Base-by-base conservation (phyloP, 306 rosid genomes). In the Malus domestica region DNA sequence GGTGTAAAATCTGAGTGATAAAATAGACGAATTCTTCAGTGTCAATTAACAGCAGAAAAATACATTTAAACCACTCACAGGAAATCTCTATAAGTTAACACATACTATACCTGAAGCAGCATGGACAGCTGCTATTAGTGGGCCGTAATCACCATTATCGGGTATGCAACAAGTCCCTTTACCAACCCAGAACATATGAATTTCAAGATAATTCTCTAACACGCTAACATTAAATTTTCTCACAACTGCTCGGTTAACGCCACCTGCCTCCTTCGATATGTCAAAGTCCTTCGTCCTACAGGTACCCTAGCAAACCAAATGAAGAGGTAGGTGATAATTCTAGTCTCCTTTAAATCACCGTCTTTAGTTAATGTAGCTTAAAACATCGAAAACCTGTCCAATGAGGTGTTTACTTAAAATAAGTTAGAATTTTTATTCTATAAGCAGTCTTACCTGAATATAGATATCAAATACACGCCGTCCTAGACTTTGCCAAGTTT, bases 391-490 rank as follows among this genome's bases (percentile, higher is more conserved):
- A 44, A 44, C 49, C 4, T 25, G 35, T 14, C 35, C 27, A 14
- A 68, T 0, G 58, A 22, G 9, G 4, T 3, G 3, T 6, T 23
- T 46, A 20, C n/a, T 40, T 62, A 40, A 64, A 16, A 18, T 66
- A 20, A 40, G 10, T 44, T 61, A 68, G 18, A n/a, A 15, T 32
- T 38, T 30, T 32, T 40, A 19, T 29, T 62, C 57, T 0, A 7
- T 18, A 22, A 25, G n/a, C 61, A 60, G 18, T 1, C 25, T 45
- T 52, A 89, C 93, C 89, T 89, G 89, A 61, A 85, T 80, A 68
- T 86, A 89, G 81, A 89, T 80, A 60, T 86, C 84, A 73, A 89
- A 89, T n/a, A 89, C 77, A 59, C 91, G 89, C 46, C 88, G 82
- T 54, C 91, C 93, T 13, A 81, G 80, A 73, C 89, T 85, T 8